A percentile compares a stretch with the other conserved stretches of the same genome.
phyloP scores from a whole-genome alignment of 441 rosid species.

The Syzygium syzygioides region DNA sequence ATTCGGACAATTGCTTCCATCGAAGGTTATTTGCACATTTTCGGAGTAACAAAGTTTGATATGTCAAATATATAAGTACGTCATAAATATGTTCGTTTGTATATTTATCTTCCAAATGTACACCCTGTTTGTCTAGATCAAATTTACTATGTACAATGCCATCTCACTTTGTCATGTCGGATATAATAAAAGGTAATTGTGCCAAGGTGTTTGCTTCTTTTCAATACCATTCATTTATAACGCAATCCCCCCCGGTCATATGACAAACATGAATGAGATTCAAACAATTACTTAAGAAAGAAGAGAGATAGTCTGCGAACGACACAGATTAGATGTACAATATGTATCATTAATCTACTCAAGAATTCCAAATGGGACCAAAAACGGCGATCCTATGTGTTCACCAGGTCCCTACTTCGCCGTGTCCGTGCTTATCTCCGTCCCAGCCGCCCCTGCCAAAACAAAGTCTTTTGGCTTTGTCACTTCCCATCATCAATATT shows the following conservation, averaged over 20 bases:
- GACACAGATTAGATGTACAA: not conserved
- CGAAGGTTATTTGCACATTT: not conserved
- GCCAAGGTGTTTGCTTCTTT: not conserved
- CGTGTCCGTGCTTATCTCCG: conserved; percentile 47
- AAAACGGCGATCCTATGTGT: conserved; percentile 64
- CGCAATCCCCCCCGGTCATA: not conserved
- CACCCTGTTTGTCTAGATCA: not conserved
- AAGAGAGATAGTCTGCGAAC: not conserved
- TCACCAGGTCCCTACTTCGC: conserved; percentile 67
- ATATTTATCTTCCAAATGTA: not conserved
- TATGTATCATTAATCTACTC: not conserved
- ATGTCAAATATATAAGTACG: not conserved
- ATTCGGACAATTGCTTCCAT: not conserved
- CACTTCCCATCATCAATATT: not conserved
- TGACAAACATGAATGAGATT: not conserved
- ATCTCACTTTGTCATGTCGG: not conserved
- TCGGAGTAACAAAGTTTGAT: not conserved
- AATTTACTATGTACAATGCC: not conserved
- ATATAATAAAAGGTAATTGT: not conserved
- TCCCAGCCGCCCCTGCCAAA: conserved; percentile 46
- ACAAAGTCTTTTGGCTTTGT: not conserved
- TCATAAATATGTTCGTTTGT: not conserved
- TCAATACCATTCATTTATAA: not conserved
- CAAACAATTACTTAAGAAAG: not conserved
- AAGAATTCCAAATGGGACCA: conserved; percentile 84